Conservation (phyloP, 1,284 basidiomycete genomes). For the Schizophyllum commune region DNA sequence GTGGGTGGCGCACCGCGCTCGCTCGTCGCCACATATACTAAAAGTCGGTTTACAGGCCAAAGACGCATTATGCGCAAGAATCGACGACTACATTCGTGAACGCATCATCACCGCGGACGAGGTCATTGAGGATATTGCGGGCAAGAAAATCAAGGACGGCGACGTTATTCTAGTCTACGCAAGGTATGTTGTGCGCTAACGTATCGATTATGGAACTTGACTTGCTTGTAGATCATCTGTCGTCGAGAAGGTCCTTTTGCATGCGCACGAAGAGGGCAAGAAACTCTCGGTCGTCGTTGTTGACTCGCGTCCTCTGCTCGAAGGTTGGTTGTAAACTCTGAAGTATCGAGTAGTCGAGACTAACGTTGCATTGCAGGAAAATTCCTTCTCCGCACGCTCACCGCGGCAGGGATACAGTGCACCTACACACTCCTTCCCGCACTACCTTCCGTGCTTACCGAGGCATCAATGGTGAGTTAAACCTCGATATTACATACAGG, state of each 20-base stretch:
- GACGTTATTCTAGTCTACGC: constrained; percentile 93
- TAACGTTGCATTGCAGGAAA: constrained; percentile 49
- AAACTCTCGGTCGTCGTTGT: constrained; percentile 88
- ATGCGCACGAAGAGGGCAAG: constrained; percentile 68
- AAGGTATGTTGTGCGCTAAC: constrained; percentile 38
- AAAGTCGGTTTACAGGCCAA: constrained; percentile 61
- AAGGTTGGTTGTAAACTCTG: constrained; percentile 47
- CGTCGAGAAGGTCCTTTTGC: constrained; percentile 84
- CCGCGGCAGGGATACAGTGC: constrained; percentile 72
- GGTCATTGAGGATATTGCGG: constrained; percentile 86
- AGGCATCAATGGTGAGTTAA: constrained; percentile 47
- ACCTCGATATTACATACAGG: too few relatives aligned
- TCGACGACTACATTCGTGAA: constrained; percentile 92
- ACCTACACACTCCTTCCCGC: constrained; percentile 92
- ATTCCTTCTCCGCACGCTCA: constrained; percentile 66
- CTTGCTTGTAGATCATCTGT: constrained; percentile 70
- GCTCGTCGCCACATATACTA: background rate
- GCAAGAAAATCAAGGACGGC: constrained; percentile 90
- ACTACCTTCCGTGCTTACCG: constrained; percentile 75
- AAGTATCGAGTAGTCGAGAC: constrained; percentile 2
- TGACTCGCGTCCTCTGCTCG: constrained; percentile 90
- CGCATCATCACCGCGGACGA: constrained; percentile 90
- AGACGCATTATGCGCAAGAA: constrained; percentile 74
- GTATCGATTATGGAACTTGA: constrained; percentile 3
- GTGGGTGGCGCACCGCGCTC: constrained; percentile 38